phyloP scores from a whole-genome alignment of 2,329 filamentous ascomycete species.

The Ramichloridium luteum region DNA sequence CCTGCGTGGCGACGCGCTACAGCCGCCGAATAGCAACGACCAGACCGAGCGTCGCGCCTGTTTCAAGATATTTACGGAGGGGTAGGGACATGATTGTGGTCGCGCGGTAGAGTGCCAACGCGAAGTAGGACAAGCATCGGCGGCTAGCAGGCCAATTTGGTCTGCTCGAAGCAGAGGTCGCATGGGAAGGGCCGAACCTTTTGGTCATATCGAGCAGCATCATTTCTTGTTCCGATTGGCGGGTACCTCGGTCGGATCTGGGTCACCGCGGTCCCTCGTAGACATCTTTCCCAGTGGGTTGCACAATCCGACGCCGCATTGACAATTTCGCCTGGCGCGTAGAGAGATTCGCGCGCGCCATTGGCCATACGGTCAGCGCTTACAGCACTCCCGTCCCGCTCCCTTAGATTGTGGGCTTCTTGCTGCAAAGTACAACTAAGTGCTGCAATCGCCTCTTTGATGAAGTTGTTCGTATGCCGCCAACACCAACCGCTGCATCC shows the following conservation, averaged over 20 bases:
- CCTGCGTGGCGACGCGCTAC: too few species aligned
- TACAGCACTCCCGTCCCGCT: too few species aligned
- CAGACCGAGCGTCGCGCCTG: constrained; percentile 20
- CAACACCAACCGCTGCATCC: too few species aligned
- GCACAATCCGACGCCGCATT: background rate
- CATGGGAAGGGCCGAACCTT: background rate
- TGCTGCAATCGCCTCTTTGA: too few species aligned
- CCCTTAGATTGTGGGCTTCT: too few species aligned
- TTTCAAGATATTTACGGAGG: constrained; percentile 16
- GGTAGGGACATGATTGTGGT: constrained; percentile 4
- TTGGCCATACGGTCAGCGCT: too few species aligned
- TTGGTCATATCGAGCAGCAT: constrained; percentile 7
- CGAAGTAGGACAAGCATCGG: constrained; percentile 12
- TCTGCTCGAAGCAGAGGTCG: background rate
- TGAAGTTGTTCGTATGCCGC: too few species aligned
- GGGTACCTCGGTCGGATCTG: too few species aligned
- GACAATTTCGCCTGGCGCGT: constrained; percentile 1
- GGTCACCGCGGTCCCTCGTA: too few species aligned
- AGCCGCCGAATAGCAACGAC: too few species aligned
- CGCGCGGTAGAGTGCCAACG: constrained; percentile 8
- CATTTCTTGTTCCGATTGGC: constrained; percentile 1
- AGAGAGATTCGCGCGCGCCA: background rate
- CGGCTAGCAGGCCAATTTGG: constrained; percentile 12
- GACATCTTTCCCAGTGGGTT: too few species aligned
- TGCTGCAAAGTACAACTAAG: too few species aligned